Base-by-base conservation (phyloP, 768 basidiomycete genomes). In the Tylopilus plumbeoviolaceoides region DNA sequence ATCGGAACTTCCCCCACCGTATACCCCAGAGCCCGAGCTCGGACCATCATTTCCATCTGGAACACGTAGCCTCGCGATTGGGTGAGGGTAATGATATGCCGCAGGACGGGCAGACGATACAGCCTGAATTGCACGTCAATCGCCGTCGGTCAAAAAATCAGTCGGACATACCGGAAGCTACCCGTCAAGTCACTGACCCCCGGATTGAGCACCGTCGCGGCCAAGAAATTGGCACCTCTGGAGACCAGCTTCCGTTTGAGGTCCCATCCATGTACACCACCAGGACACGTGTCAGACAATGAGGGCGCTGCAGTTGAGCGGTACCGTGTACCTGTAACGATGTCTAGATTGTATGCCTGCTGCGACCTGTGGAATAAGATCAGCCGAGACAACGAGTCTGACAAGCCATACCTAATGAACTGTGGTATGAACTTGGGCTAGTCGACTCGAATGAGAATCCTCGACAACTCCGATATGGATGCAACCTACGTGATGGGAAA, bases 1-100 rank as follows among this genome's bases (percentile, higher is more conserved):
- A 95, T 95, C 1, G 93, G 93, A 23, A 95, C 81, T 68, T 95
- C 93, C 5, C 91, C 93, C 0, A 95, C 84, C 5, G 79, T 82
- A 70, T 92, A 95, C 6, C 90, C 91, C 50, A 91, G 72, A 2
- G 88, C 82, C 20, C 85, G 79, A 5, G 93, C 93, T 1, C 93
- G 82, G 18, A 92, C 93, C 81, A 95, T 95, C 87, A 95, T 95
- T 68, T 95, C 93, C 93, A 95, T 95, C 76, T 95, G 93, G 75
- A 95, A 95, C 28, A 95, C 93, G 61, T 95, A 95, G 9, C 93
- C 93, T 58, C 89, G 89, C 3, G 91, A 92, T 55, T 85, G 79
- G 2, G 89, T 92, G 58, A 85, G 78, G 5, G 85, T 81, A 61
- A 95, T 95, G 63, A 95, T 88, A 59, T 91, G 84, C 44, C 79